These are phyloP conservation scores for Trichoderma pleuroti DNA, from an alignment of 2,329 filamentous ascomycete species.

Conservation along the genomic window DNA sequence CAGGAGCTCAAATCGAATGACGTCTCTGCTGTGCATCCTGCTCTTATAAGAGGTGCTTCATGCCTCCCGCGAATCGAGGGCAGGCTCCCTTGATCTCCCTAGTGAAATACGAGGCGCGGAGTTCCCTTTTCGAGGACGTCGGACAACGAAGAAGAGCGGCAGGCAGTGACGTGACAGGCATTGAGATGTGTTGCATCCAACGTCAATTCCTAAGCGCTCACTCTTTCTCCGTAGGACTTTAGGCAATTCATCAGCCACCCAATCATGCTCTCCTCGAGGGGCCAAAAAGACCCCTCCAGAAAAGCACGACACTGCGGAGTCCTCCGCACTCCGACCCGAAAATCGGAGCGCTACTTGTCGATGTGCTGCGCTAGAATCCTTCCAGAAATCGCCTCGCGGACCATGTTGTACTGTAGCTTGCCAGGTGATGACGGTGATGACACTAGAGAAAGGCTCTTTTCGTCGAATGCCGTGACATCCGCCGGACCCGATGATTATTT, in stretches of 20 bases:
- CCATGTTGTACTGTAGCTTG: not conserved
- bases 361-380: conserved; percentile 15
- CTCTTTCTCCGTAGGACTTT: conserved; percentile 1
- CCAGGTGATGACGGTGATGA: conserved; percentile 2
- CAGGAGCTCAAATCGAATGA: not conserved
- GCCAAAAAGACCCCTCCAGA: not conserved
- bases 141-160: not conserved
- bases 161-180: not conserved
- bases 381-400: conserved; percentile 10
- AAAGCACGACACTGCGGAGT: conserved; percentile 17
- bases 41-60: not conserved
- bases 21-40: not conserved
- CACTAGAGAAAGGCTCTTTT: not conserved
- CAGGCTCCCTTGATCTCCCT: not conserved
- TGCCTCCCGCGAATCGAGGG: not conserved
- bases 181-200: not conserved
- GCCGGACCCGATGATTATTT: not conserved
- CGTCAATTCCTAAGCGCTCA: not conserved
- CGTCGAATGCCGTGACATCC: not conserved
- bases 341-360: conserved; percentile 7
- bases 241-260: not conserved
- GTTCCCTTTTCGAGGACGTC: not conserved
- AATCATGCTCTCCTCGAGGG: not conserved
- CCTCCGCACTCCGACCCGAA: conserved; percentile 17
- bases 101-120: not conserved